Evolutionary conservation across 495 filamentous ascomycete species (phyloP).

Genomic region (Penicillium canariense): DNA sequence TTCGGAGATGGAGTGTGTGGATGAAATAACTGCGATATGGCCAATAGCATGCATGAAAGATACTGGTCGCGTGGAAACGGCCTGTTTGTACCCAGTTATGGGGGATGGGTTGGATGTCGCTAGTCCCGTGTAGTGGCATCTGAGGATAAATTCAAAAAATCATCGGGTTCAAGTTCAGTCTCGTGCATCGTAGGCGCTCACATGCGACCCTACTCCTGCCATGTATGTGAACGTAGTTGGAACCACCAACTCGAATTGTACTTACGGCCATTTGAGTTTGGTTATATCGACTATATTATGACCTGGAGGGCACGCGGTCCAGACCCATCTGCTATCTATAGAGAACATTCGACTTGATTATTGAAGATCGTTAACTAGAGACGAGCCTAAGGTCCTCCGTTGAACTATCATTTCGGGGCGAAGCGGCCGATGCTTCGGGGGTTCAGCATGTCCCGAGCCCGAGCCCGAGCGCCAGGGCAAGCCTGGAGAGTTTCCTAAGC

Average conservation of each 20-base stretch:
- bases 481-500: neutral
- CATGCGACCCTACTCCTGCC: too few relatives aligned
- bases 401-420: neutral
- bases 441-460: conserved; percentile 6
- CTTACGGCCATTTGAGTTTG: too few relatives aligned
- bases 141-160: conserved; percentile 46
- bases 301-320: too few relatives aligned
- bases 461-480: conserved; percentile 1
- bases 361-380: too few relatives aligned
- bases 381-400: neutral
- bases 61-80: conserved; percentile 39
- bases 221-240: too few relatives aligned
- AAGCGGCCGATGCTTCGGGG: neutral
- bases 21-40: conserved; percentile 50
- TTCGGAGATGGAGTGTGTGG: conserved; percentile 42
- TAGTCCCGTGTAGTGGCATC: conserved; percentile 48
- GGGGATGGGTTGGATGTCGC: conserved; percentile 45
- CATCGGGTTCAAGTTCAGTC: conserved; percentile 31
- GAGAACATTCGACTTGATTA: too few relatives aligned
- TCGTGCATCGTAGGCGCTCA: conserved; percentile 9
- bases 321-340: neutral
- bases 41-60: conserved; percentile 49
- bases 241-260: too few relatives aligned
- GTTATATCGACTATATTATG: too few relatives aligned
- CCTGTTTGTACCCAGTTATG: conserved; percentile 41